Evolutionary conservation across 768 basidiomycete genomes (phyloP), one percentile per base, ranked within the genome.

Genomic region (Russula griseocarnosa): DNA sequence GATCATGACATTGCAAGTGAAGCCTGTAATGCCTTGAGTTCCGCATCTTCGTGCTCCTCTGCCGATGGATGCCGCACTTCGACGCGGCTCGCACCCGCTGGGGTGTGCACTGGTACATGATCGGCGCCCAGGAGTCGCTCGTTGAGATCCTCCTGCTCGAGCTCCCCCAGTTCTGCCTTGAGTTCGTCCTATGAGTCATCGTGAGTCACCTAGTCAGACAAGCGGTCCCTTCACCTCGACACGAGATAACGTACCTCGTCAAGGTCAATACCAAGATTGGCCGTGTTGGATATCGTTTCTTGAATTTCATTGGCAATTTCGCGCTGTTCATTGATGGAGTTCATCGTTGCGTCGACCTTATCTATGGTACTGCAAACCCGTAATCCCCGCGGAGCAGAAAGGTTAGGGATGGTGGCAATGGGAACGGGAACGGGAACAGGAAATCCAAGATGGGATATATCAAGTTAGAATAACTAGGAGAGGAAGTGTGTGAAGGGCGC

Each of bases 231-330:
- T 26, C 24, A 16, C 14, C 36, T 20, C 16, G 0, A 18, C 8
- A n/a, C 16, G 0, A 18, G 4, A n/a, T 38, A 5, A 65, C 81
- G 67, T 70, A 91, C 94, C 71, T 94, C 92, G 74, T 95, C 93
- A 52, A 84, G 62, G 36, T 80, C 77, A 66, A 82, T 73, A 40
- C 83, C 83, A 55, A 79, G 77, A 59, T 80, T 79, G 34, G 80
- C 70, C 28, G 90, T 89, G 70, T 83, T 85, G 51, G 92, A 88
- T 71, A 98, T 92, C 58, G 88, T 84, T 14, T 92, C 89, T 58
- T 89, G 88, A 67, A 98, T 90, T 79, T 99, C 97, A 72, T 88
- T 88, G 58, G 94, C 93, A 67, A 96, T 79, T 58, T 93, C 92
- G 73, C 92, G 86, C 76, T 98, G 94, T 70, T 96, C 94, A 53